Evolutionary conservation across 257 asterid genomes (phyloP).

Genomic region (Schizonepeta tenuifolia): DNA sequence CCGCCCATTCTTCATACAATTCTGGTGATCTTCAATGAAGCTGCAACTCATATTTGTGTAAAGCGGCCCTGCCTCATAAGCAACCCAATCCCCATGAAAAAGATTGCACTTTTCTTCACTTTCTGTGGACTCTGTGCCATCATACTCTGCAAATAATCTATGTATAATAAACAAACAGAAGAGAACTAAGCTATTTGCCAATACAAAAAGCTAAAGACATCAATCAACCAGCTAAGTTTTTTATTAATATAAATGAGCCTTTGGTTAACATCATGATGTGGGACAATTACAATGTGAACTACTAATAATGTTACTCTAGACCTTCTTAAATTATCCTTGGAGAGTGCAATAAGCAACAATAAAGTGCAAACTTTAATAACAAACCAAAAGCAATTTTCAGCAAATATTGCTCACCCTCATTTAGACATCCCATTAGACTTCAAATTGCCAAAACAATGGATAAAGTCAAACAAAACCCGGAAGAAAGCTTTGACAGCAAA

Average conservation of each 20-base stretch:
- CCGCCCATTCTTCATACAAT: constrained; percentile 76
- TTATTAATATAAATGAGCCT: too few species aligned
- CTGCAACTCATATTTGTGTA: constrained; percentile 69
- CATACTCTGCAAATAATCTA: neutral
- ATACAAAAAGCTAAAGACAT: neutral
- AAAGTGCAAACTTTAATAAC: neutral
- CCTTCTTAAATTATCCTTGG: neutral
- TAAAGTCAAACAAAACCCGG: neutral
- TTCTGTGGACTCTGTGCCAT: constrained; percentile 27
- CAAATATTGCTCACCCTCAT: constrained; percentile 21
- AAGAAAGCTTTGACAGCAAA: neutral
- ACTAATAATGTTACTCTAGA: neutral
- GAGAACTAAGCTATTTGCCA: constrained; percentile 17
- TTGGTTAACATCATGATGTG: neutral
- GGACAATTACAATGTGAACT: neutral
- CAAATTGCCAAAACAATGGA: neutral
- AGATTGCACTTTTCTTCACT: constrained; percentile 54
- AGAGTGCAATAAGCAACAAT: neutral
- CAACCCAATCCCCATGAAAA: constrained; percentile 76
- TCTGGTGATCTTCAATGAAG: constrained; percentile 63
- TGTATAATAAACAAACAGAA: constrained; percentile 17
- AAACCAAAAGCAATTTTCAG: constrained; percentile 9
- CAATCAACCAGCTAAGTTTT: too few species aligned
- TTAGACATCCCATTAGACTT: neutral
- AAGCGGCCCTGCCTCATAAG: constrained; percentile 58